These are phyloP conservation scores for Davidsoniella australis DNA, from an alignment of 2,329 filamentous ascomycete species.

Conservation along the genomic window DNA sequence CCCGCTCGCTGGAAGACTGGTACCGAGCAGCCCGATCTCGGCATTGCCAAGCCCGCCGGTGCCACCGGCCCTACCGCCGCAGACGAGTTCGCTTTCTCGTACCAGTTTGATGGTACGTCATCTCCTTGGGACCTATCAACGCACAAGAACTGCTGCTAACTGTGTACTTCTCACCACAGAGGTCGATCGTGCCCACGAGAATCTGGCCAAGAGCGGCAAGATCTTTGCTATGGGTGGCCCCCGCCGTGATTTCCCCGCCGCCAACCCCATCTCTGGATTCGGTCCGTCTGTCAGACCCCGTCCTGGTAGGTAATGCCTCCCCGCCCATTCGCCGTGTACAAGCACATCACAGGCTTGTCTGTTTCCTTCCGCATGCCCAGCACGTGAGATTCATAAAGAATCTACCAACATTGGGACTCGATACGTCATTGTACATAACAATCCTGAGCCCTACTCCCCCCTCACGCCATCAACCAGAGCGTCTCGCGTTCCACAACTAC, in stretches of 20 bases:
- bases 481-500: no score
- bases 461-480: no score
- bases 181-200: constrained; percentile 89
- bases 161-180: constrained; percentile 34
- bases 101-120: constrained; percentile 75
- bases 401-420: no score
- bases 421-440: no score
- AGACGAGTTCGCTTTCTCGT: constrained; percentile 67
- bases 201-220: constrained; percentile 92
- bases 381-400: no score
- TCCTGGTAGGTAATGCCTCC: constrained; percentile 17
- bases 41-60: constrained; percentile 29
- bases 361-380: no score
- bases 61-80: constrained; percentile 57
- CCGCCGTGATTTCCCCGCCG: constrained; percentile 62
- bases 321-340: neutral
- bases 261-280: constrained; percentile 33
- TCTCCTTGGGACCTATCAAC: neutral
- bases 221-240: constrained; percentile 49
- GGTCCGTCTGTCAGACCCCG: constrained; percentile 17
- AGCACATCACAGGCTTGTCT: constrained; percentile 1
- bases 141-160: neutral
- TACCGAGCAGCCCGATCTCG: constrained; percentile 2
- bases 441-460: no score
- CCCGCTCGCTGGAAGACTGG: constrained; percentile 13